Evolutionary conservation across 495 filamentous ascomycete species (phyloP).

Genomic region (Neurospora terricola): DNA sequence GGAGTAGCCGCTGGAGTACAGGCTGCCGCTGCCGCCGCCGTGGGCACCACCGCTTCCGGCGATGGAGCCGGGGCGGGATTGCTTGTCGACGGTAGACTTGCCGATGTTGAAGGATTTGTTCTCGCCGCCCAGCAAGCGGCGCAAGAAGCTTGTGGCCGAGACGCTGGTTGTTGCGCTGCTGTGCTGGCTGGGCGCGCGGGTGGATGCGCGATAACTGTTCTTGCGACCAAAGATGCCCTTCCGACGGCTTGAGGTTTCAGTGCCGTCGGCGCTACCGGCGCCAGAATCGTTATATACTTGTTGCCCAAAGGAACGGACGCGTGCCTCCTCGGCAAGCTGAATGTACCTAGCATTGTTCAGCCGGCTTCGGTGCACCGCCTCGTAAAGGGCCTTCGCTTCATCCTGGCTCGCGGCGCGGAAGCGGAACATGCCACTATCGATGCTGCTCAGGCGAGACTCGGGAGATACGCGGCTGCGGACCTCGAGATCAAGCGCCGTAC

Average conservation of each 20-base stretch:
- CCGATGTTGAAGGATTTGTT: slow-evolving; percentile 70
- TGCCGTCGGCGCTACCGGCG: slow-evolving; percentile 29
- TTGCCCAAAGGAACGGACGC: slow-evolving; percentile 38
- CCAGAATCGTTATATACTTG: slow-evolving; percentile 15
- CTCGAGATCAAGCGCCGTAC: slow-evolving; percentile 87
- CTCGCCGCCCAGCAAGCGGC: slow-evolving; percentile 37
- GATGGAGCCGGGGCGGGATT: slow-evolving; percentile 34
- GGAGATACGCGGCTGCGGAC: slow-evolving; percentile 76
- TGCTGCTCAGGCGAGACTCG: slow-evolving; percentile 59
- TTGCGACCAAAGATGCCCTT: slow-evolving; percentile 48
- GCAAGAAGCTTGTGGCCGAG: slow-evolving; percentile 66
- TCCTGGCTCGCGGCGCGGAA: slow-evolving; percentile 70
- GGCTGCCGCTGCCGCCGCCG: slow-evolving; percentile 47
- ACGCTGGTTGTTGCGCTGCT: slow-evolving; percentile 45
- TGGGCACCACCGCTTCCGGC: slow-evolving; percentile 29
- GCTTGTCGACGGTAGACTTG: slow-evolving; percentile 41
- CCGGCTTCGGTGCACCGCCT: slow-evolving; percentile 69
- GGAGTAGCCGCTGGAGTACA: slow-evolving; percentile 47
- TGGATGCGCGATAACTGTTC: slow-evolving; percentile 48
- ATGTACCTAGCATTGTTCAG: slow-evolving; percentile 85
- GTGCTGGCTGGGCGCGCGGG: slow-evolving; percentile 38
- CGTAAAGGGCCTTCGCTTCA: slow-evolving; percentile 75
- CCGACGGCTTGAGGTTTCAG: slow-evolving; percentile 24
- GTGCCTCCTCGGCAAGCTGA: slow-evolving; percentile 57
- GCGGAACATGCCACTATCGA: slow-evolving; percentile 50